Conservation (phyloP, 2,329 filamentous ascomycete species). For the Hypoxylon sp. region DNA sequence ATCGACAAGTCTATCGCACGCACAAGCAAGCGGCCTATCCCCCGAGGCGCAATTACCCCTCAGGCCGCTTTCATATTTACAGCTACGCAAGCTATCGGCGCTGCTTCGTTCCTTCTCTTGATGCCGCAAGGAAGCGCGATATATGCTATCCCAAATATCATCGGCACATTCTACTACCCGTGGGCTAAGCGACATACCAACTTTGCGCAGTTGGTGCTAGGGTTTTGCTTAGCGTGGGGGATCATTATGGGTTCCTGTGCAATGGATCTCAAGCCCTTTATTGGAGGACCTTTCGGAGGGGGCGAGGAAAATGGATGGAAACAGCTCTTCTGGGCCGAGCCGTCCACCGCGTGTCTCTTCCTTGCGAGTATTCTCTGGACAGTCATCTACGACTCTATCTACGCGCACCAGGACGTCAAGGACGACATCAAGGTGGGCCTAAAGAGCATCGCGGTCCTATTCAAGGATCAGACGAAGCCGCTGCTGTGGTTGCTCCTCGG, state of each 20-base stretch:
- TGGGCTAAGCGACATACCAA: slow-evolving; percentile 57
- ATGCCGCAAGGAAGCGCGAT: slow-evolving; percentile 47
- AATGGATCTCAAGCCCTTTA: slow-evolving; percentile 50
- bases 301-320: slow-evolving; percentile 10
- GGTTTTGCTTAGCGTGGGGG: slow-evolving; percentile 54
- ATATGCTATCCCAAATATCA: slow-evolving; percentile 51
- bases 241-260: slow-evolving; percentile 53
- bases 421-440: slow-evolving; percentile 55
- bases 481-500: slow-evolving; percentile 45
- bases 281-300: slow-evolving; percentile 45
- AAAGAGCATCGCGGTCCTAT: slow-evolving; percentile 54
- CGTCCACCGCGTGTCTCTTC: slow-evolving; percentile 49
- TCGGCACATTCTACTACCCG: slow-evolving; percentile 54
- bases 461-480: slow-evolving; percentile 49
- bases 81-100: slow-evolving; percentile 47
- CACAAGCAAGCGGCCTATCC: slow-evolving; percentile 54
- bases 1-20: slow-evolving; percentile 54
- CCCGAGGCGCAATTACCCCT: slow-evolving; percentile 54
- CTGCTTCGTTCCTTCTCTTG: slow-evolving; percentile 46
- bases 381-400: slow-evolving; percentile 57
- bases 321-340: slow-evolving; percentile 41
- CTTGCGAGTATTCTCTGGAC: slow-evolving; percentile 54
- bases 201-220: slow-evolving; percentile 56
- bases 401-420: slow-evolving; percentile 55
- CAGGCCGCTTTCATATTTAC: slow-evolving; percentile 53